Evolutionary conservation across 129 eudicot genomes (phyloP).

Genomic region (Ambrosia artemisiifolia): DNA sequence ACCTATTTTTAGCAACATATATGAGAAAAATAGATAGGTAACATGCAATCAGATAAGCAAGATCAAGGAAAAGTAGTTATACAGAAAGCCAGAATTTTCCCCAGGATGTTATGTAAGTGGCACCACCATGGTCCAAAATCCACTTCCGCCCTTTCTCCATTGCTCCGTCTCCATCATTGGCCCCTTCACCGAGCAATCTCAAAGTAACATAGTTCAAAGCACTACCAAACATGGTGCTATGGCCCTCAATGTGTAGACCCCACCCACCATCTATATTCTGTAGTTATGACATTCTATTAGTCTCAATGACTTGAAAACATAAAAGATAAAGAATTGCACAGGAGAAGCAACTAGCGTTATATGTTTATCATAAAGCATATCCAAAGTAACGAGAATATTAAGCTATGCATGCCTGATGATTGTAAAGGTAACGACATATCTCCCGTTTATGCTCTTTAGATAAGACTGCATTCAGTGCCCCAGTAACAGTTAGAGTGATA

Average conservation of each 20-base stretch:
- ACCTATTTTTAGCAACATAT: constrained; percentile 48
- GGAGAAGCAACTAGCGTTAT: constrained; percentile 12
- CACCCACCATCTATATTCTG: constrained; percentile 98
- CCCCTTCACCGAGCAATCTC: constrained; percentile 90
- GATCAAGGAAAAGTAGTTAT: constrained; percentile 29
- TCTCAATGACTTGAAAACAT: constrained; percentile 9
- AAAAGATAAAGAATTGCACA: constrained; percentile 8
- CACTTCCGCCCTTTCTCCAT: constrained; percentile 86
- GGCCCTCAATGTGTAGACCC: constrained; percentile 98
- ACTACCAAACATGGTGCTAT: constrained; percentile 95
- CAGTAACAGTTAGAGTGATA: constrained; percentile 64
- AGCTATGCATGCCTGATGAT: constrained; percentile 75
- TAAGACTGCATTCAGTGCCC: constrained; percentile 87
- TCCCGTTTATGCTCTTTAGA: constrained; percentile 79
- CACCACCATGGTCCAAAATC: constrained; percentile 96
- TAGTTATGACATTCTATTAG: constrained; percentile 19
- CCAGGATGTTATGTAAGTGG: constrained; percentile 90
- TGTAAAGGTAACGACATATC: constrained; percentile 89
- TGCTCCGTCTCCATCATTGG: constrained; percentile 79
- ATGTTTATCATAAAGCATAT: constrained; percentile 7
- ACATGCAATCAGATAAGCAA: constrained; percentile 7
- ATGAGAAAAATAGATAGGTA: neutral
- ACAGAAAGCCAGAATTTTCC: constrained; percentile 99
- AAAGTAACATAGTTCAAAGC: constrained; percentile 78
- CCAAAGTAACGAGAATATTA: constrained; percentile 3